phyloP scores from a whole-genome alignment of 805 yeast species.

The Candida saitoana region DNA sequence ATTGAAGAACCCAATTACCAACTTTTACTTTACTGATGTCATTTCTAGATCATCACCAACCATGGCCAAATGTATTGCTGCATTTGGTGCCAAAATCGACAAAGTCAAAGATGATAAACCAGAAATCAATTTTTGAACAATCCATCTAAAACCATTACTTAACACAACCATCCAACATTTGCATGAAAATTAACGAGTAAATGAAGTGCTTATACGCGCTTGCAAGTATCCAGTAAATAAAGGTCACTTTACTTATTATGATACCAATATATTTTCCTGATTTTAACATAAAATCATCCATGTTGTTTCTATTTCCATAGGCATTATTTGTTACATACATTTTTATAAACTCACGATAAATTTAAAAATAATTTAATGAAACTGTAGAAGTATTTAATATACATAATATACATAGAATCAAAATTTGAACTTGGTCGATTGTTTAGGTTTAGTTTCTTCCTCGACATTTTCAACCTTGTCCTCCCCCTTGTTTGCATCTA shows the following conservation, averaged over 20 bases:
- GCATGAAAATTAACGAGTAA: slow-evolving; percentile 6
- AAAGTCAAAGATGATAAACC: slow-evolving; percentile 50
- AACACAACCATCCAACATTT: background rate
- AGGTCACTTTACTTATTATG: background rate
- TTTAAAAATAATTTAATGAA: slow-evolving; percentile 1
- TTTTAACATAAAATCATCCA: slow-evolving; percentile 2
- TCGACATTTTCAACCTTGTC: background rate
- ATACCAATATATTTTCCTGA: slow-evolving; percentile 3
- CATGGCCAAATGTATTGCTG: slow-evolving; percentile 80
- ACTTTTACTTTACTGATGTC: slow-evolving; percentile 86
- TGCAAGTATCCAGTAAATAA: background rate
- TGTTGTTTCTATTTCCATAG: slow-evolving; percentile 7
- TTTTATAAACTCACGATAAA: slow-evolving; percentile 5
- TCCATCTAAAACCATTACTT: background rate
- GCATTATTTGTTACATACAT: slow-evolving; percentile 7
- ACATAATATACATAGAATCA: slow-evolving; percentile 5
- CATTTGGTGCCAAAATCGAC: slow-evolving; percentile 65
- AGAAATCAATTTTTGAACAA: slow-evolving; percentile 28
- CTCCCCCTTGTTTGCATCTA: slow-evolving; percentile 5
- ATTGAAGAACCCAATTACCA: slow-evolving; percentile 68
- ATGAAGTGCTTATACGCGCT: slow-evolving; percentile 5
- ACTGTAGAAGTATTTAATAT: background rate
- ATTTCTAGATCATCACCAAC: slow-evolving; percentile 84
- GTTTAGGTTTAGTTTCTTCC: background rate
- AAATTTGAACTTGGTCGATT: slow-evolving; percentile 10